phyloP scores from a whole-genome alignment of 1,139 yeast genomes.

The Debaryomyces sp. region DNA sequence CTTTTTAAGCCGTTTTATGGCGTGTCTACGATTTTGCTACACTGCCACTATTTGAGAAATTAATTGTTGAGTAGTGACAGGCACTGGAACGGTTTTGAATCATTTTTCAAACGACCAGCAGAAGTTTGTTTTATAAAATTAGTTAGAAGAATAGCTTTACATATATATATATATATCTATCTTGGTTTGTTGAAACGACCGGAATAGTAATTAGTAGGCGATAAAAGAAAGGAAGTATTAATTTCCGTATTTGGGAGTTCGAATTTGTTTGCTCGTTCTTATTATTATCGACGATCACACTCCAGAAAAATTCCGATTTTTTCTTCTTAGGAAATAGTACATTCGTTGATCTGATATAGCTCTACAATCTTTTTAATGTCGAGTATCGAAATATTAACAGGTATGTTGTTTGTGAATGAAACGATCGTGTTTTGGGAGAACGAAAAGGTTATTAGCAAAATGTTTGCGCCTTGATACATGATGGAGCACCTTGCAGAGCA shows the following conservation, averaged over 20 bases:
- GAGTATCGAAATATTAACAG: slow-evolving; percentile 27
- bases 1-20: neutral
- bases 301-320: slow-evolving; percentile 2
- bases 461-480: neutral
- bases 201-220: neutral
- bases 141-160: neutral
- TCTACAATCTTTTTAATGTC: slow-evolving; percentile 17
- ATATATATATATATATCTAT: neutral
- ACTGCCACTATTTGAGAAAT: slow-evolving; percentile 7
- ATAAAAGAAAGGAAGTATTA: neutral
- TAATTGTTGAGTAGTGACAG: slow-evolving; percentile 1
- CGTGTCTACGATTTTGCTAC: neutral
- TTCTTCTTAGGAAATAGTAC: slow-evolving; percentile 1
- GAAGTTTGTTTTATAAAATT: neutral
- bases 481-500: neutral
- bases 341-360: slow-evolving; percentile 4
- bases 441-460: neutral
- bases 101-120: neutral
- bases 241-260: slow-evolving; percentile 7
- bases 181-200: neutral
- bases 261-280: slow-evolving; percentile 7
- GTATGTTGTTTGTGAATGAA: slow-evolving; percentile 22
- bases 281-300: slow-evolving; percentile 2
- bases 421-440: neutral
- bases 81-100: neutral